Evolutionary conservation across 192 early-diverging fungal genomes (phyloP), one percentile per base, ranked within the genome.

Genomic region (Coemansia sp.): DNA sequence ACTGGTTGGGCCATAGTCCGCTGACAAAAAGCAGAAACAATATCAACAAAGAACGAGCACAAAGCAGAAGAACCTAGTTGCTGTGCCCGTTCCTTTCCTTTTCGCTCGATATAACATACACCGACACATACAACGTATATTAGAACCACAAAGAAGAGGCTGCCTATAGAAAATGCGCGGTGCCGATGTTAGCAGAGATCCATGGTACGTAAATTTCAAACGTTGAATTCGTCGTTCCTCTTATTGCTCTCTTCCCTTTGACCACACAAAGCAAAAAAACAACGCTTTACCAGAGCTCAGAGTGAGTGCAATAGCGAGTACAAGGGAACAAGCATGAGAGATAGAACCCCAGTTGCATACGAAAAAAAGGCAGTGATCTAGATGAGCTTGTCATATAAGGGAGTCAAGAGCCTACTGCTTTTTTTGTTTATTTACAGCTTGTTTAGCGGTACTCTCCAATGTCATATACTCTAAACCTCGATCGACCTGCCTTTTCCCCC

Each of bases 141-240:
- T n/a, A n/a, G n/a, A n/a, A n/a, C n/a, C n/a, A n/a, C n/a, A n/a
- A n/a, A n/a, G 13, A 42, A 42, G 13, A 42, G 39, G 8, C 39
- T 16, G 39, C 13, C 13, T 18, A 42, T 42, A 42, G 39, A 13
- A 42, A 42, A 79, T 81, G 78, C 72, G 78, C 25, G 78, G 78
- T 32, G 48, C 72, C 27, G 78, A 81, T 51, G 69, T 74, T 35
- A 81, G 72, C 63, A 74, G 78, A 68, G 78, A 81, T 45, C 78
- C 78, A 62, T 81, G 76, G 76, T 79, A 73, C 64, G 76, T 35
- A 28, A 32, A 20, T n/a, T 34, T 14, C 20, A 28, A 28, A 18
- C 3, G 14, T 16, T 51, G 19, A 11, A 42, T 18, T 0, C 29
- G 16, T 47, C 13, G 2, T 9, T 27, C 8, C 10, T 19, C 50